Base-by-base conservation (phyloP, 441 rosid species). In the Mallotus repandus region DNA sequence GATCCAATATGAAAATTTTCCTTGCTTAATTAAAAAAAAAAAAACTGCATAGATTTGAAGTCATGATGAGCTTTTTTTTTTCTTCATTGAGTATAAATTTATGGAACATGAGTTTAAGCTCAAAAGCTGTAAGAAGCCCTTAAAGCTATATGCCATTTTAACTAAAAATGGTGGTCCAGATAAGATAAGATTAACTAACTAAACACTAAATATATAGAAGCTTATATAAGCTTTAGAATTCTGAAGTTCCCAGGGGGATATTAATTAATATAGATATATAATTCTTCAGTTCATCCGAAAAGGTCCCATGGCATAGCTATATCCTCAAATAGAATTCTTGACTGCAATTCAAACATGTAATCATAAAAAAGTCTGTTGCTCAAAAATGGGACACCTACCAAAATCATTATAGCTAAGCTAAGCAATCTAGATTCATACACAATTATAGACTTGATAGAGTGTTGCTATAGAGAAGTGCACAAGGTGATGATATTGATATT, bases 301-400 rank as follows among this genome's bases (percentile, higher is more conserved):
- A 8, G 58, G 12, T 19, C 22, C 58, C 19, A 16, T 54, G 58
- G 58, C 58, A 54, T 50, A 50, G n/a, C 12, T 5, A 49, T 49
- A 54, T 16, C 58, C 9, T 54, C 58, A 54, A 54, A 54, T 54
- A n/a, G 22, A 54, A 54, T 54, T n/a, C 12, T 18, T 18, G 58
- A n/a, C 58, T 54, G 18, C 9, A 54, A 54, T 54, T 54, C 58
- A 54, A 54, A 54, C 58, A 54, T n/a, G 58, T 54, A 54, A 54
- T 54, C 58, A 54, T 54, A 54, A n/a, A 18, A 54, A n/a, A 18
- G 22, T 4, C 19, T 16, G 2, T 16, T 54, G 5, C 58, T 54
- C 3, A 54, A 54, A 54, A 6, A n/a, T 19, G 58, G 58, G 22
- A 54, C 58, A 54, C 5, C 14, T 50, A 54, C 58, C 19, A 54